phyloP scores from a whole-genome alignment of 345 rosid genomes.

The Hibiscus tridactylites region DNA sequence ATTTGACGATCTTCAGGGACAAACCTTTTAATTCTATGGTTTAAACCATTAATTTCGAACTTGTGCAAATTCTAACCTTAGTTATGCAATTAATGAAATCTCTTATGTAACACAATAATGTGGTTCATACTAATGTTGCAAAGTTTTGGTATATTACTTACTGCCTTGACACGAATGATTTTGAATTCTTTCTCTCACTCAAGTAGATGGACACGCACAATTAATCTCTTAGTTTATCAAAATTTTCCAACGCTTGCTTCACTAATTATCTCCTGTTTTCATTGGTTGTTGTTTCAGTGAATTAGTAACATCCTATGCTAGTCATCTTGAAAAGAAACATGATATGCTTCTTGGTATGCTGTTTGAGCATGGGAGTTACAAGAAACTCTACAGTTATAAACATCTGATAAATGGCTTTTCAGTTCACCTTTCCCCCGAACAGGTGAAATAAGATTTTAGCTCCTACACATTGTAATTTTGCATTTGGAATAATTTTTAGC shows the following conservation, averaged over 20 bases:
- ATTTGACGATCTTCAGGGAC: background rate
- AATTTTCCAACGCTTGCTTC: background rate
- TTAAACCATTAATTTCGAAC: background rate
- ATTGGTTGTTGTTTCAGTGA: conserved; percentile 45
- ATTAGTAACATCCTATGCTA: conserved; percentile 65
- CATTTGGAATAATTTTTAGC: background rate
- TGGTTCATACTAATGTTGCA: background rate
- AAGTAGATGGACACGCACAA: background rate
- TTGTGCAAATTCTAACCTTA: background rate
- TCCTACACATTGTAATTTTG: background rate
- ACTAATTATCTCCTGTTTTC: background rate
- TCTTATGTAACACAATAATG: background rate
- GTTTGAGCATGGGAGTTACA: conserved; percentile 68
- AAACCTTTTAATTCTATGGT: background rate
- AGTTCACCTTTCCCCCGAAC: conserved; percentile 70
- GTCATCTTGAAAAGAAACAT: conserved; percentile 85
- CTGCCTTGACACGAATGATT: background rate
- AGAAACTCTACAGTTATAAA: conserved; percentile 87
- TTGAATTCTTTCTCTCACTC: background rate
- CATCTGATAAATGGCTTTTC: conserved; percentile 96
- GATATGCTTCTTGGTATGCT: conserved; percentile 83
- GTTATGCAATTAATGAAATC: background rate
- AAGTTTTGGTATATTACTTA: background rate
- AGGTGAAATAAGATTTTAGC: conserved; percentile 50
- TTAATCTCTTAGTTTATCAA: background rate